Evolutionary conservation across 805 yeast species (phyloP), one percentile per base, ranked within the genome.

Genomic region (Pichia exigua): DNA sequence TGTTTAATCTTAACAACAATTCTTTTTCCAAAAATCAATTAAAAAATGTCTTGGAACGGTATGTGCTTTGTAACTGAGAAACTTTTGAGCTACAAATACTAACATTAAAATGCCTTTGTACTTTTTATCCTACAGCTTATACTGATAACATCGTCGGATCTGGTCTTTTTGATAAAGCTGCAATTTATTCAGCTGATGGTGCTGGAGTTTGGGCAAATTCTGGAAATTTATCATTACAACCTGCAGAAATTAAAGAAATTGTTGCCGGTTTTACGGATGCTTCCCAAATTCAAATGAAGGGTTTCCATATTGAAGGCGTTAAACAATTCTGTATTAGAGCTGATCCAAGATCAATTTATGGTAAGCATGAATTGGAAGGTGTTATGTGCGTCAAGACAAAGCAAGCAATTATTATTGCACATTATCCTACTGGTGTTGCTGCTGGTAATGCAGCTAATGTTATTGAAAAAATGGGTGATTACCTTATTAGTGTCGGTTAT

Each of bases 401-500:
- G 65, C 98, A 92, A 72, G 90, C 97, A 30, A 82, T 94, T 52
- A 72, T 94, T 65, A 73, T 94, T 61, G 97, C 94, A n/a, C 98
- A 94, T 70, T 94, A 94, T 67, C 94, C 95, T 17, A 80, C 87
- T 13, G 91, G 91, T 51, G 85, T 87, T 45, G 92, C 84, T 68
- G 88, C 98, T 32, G 97, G 96, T 61, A 96, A 88, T 66, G 98
- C 98, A 49, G 87, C 97, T 54, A 81, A 85, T 63, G 87, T 91
- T 57, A 96, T 92, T 52, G 99, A 94, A 70, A 92, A 89, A 65
- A 78, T 94, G 74, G 98, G 96, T 45, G 98, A 94, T 68, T 91
- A 94, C 66, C 78, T 94, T 72, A 89, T 92, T 66, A 75, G 89
- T 63, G 92, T 86, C 50, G 87, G 89, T 53, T 91, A 87, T 70